Evolutionary conservation across 1,284 basidiomycete genomes (phyloP).

Genomic region (Cutaneotrichosporon mucoides): DNA sequence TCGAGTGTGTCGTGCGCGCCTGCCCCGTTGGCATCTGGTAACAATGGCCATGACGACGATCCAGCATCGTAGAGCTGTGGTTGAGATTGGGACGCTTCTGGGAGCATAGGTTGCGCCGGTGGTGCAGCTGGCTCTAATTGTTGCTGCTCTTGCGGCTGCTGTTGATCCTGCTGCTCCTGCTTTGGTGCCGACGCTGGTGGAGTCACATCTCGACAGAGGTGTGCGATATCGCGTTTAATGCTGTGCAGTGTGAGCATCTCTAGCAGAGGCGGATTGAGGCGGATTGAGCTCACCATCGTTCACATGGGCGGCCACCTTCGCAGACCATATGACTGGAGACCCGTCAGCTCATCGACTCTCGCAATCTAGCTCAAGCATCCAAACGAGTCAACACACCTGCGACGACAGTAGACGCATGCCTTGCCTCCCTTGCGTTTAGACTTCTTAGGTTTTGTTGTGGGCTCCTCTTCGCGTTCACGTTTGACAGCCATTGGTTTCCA

Average conservation of each 20-base stretch:
- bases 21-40: conserved; percentile 29
- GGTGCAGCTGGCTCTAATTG: neutral
- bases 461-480: conserved; percentile 1
- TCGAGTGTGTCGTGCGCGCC: conserved; percentile 1
- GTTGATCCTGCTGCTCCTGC: conserved; percentile 21
- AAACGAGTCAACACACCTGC: conserved; percentile 59
- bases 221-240: conserved; percentile 85
- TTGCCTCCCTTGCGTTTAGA: conserved; percentile 55
- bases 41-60: conserved; percentile 33
- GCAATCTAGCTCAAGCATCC: too few relatives aligned
- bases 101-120: neutral
- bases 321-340: conserved; percentile 66
- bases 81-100: conserved; percentile 2
- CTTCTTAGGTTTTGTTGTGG: conserved; percentile 49
- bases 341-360: too few relatives aligned
- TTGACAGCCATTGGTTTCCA: conserved; percentile 4
- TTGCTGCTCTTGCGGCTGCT: neutral
- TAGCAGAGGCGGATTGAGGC: neutral
- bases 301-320: conserved; percentile 77
- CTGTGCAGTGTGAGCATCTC: conserved; percentile 49
- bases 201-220: conserved; percentile 81
- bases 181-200: conserved; percentile 49
- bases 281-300: conserved; percentile 67
- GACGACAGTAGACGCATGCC: conserved; percentile 87
- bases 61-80: conserved; percentile 5